Percentiles rank a stretch among this genome's conserved stretches.
phyloP scores from a whole-genome alignment of 2,329 filamentous ascomycete genomes.

The Fusarium mundagurra region DNA sequence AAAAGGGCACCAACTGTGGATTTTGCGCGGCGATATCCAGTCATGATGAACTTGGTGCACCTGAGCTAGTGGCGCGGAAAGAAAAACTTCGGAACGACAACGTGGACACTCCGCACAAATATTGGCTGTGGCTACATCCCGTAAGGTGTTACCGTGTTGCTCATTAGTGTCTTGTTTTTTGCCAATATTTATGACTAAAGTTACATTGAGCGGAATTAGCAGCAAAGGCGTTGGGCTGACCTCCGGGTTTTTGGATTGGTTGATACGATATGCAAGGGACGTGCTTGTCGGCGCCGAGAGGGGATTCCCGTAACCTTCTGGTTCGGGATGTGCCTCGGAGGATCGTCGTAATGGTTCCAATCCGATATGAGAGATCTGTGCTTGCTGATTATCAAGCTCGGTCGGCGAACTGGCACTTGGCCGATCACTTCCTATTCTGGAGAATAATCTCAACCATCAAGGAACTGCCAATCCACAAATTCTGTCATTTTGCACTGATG shows the following conservation, averaged over 20 bases:
- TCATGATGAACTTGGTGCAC: not conserved
- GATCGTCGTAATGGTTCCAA: not conserved
- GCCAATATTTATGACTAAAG: not conserved
- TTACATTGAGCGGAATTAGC: not conserved
- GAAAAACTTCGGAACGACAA: not conserved
- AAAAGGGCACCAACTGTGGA: constrained; percentile 6
- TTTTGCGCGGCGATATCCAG: not conserved
- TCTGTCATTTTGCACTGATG: not conserved
- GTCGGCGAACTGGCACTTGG: not conserved
- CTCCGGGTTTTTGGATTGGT: not conserved
- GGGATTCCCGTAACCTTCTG: not conserved
- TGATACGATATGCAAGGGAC: not conserved
- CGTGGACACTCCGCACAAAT: not conserved
- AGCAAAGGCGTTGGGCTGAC: not conserved
- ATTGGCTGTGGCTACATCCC: not conserved
- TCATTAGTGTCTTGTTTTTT: not conserved
- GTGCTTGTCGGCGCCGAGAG: not conserved
- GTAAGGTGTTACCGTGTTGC: not conserved
- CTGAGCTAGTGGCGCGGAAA: not conserved
- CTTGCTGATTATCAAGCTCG: not conserved
- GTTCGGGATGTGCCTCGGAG: not conserved
- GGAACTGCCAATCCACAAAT: not conserved
- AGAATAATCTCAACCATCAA: not conserved
- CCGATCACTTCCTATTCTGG: not conserved
- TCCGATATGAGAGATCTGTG: not conserved